These are phyloP conservation scores for Aspergillus wentii DNA, from an alignment of 495 filamentous ascomycete species.

Conservation along the genomic window DNA sequence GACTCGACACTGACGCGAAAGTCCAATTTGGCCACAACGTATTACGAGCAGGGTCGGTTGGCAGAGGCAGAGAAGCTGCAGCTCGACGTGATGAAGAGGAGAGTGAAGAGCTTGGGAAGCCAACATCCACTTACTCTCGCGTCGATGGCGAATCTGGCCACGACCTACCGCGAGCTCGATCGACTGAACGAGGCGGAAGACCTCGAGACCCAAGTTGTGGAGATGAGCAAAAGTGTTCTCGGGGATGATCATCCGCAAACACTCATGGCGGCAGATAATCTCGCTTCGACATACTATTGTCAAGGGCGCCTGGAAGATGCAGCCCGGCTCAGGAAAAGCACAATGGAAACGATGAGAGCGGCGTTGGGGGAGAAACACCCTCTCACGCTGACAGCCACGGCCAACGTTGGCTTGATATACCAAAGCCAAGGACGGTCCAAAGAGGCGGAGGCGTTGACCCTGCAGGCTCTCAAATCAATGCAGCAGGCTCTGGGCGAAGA, in stretches of 20 bases:
- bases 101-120: neutral
- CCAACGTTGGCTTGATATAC: slow-evolving; percentile 13
- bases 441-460: slow-evolving; percentile 12
- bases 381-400: slow-evolving; percentile 11
- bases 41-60: slow-evolving; percentile 15
- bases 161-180: too few relatives aligned
- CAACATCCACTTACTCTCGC: neutral
- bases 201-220: too few relatives aligned
- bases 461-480: slow-evolving; percentile 15
- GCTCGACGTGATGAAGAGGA: slow-evolving; percentile 12
- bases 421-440: slow-evolving; percentile 10
- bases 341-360: too few relatives aligned
- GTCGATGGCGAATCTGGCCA: neutral
- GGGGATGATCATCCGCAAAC: too few relatives aligned
- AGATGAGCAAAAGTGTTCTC: too few relatives aligned
- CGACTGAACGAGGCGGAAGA: too few relatives aligned
- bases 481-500: slow-evolving; percentile 19
- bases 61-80: slow-evolving; percentile 23
- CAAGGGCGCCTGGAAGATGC: too few relatives aligned
- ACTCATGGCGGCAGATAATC: too few relatives aligned
- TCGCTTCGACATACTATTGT: too few relatives aligned
- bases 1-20: slow-evolving; percentile 21
- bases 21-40: slow-evolving; percentile 14
- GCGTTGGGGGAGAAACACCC: slow-evolving; percentile 13
- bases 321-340: too few relatives aligned